Conservation (phyloP, 2,329 filamentous ascomycete species). For the Fusarium albidum region DNA sequence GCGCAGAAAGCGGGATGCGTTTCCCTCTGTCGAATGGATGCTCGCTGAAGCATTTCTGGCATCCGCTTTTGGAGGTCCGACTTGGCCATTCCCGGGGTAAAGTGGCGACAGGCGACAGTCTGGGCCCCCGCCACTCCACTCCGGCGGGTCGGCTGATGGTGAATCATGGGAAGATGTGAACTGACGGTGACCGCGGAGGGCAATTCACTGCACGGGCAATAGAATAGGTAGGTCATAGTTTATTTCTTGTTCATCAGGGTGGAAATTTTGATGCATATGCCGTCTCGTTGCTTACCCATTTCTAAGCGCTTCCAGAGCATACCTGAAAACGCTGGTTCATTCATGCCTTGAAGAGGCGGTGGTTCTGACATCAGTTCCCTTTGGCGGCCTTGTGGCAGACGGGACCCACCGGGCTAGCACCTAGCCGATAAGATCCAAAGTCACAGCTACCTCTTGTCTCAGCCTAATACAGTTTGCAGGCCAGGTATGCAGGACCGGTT, state of each 20-base stretch:
- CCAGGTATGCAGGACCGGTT: conserved; percentile 35
- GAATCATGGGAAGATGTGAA: conserved; percentile 15
- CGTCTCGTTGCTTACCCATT: neutral
- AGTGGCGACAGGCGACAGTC: conserved; percentile 33
- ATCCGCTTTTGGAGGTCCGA: conserved; percentile 7
- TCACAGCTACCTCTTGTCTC: conserved; percentile 30
- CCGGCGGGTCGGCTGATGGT: conserved; percentile 27
- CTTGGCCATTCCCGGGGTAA: conserved; percentile 33
- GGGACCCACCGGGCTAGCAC: conserved; percentile 26
- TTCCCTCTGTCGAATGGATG: neutral
- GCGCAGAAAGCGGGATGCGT: neutral
- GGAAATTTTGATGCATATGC: neutral
- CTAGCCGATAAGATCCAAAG: conserved; percentile 16
- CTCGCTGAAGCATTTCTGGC: conserved; percentile 5
- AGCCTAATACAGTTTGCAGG: conserved; percentile 1
- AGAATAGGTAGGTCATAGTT: no score
- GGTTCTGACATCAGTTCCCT: conserved; percentile 30
- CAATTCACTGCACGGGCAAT: conserved; percentile 18
- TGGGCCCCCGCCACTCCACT: conserved; percentile 29
- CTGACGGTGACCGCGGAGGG: conserved; percentile 25
- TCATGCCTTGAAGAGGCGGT: conserved; percentile 4
- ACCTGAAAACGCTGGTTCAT: conserved; percentile 19
- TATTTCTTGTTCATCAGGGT: neutral
- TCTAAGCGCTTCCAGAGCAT: conserved; percentile 18
- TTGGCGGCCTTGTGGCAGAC: neutral